phyloP scores from a whole-genome alignment of 2,329 filamentous ascomycete genomes.

The Aspergillus oerlinghausenensis region DNA sequence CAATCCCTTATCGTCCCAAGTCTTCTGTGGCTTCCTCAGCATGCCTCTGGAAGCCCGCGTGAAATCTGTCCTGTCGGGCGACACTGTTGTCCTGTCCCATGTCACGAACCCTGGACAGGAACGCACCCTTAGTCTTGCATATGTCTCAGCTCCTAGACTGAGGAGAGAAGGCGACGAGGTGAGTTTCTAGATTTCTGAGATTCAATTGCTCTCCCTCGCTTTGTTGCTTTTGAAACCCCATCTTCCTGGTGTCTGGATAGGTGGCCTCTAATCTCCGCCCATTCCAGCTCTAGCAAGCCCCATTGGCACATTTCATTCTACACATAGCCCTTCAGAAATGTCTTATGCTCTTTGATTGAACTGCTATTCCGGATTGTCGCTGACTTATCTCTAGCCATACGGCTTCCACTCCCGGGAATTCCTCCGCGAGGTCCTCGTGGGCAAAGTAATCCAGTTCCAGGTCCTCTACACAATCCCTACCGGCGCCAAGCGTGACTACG shows the following conservation, averaged over 20 bases:
- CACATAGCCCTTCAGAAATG: background rate
- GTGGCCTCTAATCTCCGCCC: constrained; percentile 12
- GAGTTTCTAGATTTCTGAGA: constrained; percentile 17
- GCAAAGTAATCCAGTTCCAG: constrained; percentile 80
- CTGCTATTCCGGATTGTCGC: background rate
- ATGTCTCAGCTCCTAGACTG: constrained; percentile 81
- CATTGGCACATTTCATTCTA: background rate
- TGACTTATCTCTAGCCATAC: constrained; percentile 52
- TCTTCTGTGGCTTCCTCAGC: constrained; percentile 16
- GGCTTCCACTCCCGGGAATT: constrained; percentile 94
- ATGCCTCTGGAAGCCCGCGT: constrained; percentile 61
- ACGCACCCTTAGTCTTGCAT: constrained; percentile 83
- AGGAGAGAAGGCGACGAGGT: constrained; percentile 85
- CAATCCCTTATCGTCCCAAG: constrained; percentile 7
- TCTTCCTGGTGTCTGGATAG: constrained; percentile 3
- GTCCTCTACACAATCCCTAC: constrained; percentile 84
- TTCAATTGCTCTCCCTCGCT: background rate
- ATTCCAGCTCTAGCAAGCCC: background rate
- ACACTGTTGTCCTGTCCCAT: constrained; percentile 81
- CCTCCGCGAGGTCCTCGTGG: constrained; percentile 75
- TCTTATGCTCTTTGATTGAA: background rate
- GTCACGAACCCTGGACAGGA: constrained; percentile 77
- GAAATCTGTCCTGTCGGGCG: constrained; percentile 91
- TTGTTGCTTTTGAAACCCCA: background rate
- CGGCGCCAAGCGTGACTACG: constrained; percentile 77